Percentiles rank a stretch among this genome's conserved stretches.
Evolutionary conservation across 139 green algal species (phyloP).

Genomic region (Tetradesmus lagerheimii): DNA sequence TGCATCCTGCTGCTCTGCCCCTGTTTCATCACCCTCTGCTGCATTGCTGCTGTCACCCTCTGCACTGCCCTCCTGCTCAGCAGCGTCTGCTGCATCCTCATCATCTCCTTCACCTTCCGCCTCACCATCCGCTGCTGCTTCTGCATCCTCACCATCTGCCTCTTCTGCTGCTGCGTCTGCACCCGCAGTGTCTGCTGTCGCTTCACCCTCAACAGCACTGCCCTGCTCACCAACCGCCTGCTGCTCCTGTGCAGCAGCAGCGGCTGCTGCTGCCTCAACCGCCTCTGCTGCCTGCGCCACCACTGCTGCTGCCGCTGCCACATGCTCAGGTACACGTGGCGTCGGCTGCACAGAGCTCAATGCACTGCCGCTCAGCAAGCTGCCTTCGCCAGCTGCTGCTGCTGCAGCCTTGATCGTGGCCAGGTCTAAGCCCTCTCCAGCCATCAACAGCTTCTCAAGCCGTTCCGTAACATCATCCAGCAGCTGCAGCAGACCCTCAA

Average conservation of each 20-base stretch:
- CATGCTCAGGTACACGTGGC: neutral
- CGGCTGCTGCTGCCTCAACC: neutral
- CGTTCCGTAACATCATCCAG: constrained; percentile 50
- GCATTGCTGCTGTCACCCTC: constrained; percentile 1
- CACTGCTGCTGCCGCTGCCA: constrained; percentile 9
- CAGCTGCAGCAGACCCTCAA: constrained; percentile 57
- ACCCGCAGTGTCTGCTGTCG: neutral
- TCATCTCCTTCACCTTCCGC: neutral
- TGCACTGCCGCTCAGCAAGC: constrained; percentile 27
- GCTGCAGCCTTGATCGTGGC: neutral
- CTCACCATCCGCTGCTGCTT: neutral
- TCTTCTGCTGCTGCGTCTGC: constrained; percentile 5
- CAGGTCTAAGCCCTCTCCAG: neutral
- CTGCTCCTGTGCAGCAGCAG: neutral
- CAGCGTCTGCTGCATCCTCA: constrained; percentile 13
- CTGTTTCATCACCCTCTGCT: neutral
- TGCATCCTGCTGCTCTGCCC: neutral
- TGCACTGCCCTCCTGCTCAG: neutral
- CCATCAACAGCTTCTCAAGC: constrained; percentile 48
- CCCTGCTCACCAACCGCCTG: neutral
- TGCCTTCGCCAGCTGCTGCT: neutral
- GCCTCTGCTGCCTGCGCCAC: neutral
- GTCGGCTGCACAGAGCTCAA: neutral
- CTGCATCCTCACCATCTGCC: neutral
- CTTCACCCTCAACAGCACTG: neutral